phyloP scores from a whole-genome alignment of 2,329 filamentous ascomycete genomes.

The Teratosphaeria destructans region DNA sequence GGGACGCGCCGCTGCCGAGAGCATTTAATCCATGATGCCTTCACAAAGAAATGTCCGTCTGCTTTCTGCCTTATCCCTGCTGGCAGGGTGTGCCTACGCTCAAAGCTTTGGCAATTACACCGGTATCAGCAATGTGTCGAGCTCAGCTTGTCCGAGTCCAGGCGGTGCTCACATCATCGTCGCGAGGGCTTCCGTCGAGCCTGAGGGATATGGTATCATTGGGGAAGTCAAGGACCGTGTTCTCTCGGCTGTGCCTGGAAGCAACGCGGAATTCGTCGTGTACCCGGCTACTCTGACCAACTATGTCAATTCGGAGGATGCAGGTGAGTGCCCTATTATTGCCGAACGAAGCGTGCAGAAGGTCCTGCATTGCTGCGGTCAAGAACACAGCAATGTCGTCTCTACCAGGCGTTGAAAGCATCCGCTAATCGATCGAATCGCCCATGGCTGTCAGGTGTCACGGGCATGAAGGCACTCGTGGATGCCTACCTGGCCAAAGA shows the following conservation, averaged over 20 bases:
- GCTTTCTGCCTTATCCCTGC: neutral
- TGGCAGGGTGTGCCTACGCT: neutral
- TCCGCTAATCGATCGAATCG: neutral
- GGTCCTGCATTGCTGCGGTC: too few relatives aligned
- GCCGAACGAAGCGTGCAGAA: conserved; percentile 26
- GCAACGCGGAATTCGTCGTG: neutral
- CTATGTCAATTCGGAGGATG: neutral
- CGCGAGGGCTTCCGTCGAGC: neutral
- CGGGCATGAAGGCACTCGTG: conserved; percentile 39
- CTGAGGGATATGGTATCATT: neutral
- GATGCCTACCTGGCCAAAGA: conserved; percentile 38
- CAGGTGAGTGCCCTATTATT: neutral
- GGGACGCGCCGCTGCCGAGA: neutral
- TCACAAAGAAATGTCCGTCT: neutral
- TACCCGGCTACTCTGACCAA: neutral
- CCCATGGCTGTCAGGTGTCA: conserved; percentile 9
- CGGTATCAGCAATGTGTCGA: neutral
- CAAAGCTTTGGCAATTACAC: neutral
- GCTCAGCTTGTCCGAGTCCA: neutral
- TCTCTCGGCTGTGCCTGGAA: neutral
- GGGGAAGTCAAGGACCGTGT: neutral
- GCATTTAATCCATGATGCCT: neutral
- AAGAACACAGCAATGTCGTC: too few relatives aligned
- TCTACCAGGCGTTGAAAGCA: too few relatives aligned
- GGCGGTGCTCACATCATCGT: neutral